Evolutionary conservation across 805 yeast genomes (phyloP).

Genomic region (Zygotorulaspora chibaensis): DNA sequence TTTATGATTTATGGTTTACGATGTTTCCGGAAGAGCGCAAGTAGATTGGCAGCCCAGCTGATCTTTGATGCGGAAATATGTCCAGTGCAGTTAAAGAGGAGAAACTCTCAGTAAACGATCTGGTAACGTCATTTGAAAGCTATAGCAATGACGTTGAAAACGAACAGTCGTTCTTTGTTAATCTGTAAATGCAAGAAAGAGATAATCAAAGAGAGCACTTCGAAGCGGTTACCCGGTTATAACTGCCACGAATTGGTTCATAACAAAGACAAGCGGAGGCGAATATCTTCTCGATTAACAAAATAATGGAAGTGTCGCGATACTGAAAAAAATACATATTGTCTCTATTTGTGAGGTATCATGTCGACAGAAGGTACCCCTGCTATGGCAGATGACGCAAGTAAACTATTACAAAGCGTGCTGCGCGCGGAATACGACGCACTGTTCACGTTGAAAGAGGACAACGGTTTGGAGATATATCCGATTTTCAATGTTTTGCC

Average conservation of each 20-base stretch:
- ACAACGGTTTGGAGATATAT: conserved; percentile 26
- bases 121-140: too few relatives aligned
- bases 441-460: conserved; percentile 27
- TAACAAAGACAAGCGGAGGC: too few relatives aligned
- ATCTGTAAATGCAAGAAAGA: too few relatives aligned
- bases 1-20: not conserved
- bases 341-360: not conserved
- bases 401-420: conserved; percentile 7
- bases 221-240: too few relatives aligned
- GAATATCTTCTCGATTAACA: too few relatives aligned
- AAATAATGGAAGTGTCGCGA: too few relatives aligned
- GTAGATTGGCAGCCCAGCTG: not conserved
- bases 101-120: too few relatives aligned
- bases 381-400: conserved; percentile 7
- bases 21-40: not conserved
- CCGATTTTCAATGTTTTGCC: conserved; percentile 48
- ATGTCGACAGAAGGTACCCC: not conserved
- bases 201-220: too few relatives aligned
- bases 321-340: not conserved
- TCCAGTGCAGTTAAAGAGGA: too few relatives aligned
- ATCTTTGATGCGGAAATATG: not conserved
- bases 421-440: conserved; percentile 22
- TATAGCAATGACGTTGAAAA: too few relatives aligned
- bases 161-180: too few relatives aligned
- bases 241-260: too few relatives aligned